These are phyloP conservation scores for Ochetophila trinervis DNA, from an alignment of 306 rosid species.

Conservation along the genomic window DNA sequence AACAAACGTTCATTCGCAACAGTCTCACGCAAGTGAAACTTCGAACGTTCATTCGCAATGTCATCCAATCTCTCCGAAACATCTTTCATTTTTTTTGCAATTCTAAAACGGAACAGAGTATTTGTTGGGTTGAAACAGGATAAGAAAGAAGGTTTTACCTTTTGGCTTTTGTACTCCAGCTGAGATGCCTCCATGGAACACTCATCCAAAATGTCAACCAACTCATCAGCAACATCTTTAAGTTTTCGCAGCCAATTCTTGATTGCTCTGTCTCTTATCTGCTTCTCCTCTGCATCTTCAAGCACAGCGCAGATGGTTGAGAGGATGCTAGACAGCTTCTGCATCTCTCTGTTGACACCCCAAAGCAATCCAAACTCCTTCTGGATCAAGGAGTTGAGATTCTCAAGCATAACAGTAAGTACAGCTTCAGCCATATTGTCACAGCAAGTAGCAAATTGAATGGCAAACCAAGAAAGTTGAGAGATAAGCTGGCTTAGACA, in stretches of 20 bases:
- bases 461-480: background rate
- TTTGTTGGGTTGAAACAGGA: background rate
- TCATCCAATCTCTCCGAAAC: conserved; percentile 1
- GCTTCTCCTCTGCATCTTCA: too few species aligned
- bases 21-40: conserved; percentile 19
- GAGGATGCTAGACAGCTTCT: too few species aligned
- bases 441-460: background rate
- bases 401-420: background rate
- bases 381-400: conserved; percentile 1
- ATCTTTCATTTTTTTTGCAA: conserved; percentile 6
- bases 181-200: too few species aligned
- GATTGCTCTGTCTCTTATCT: too few species aligned
- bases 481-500: too few species aligned
- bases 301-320: too few species aligned
- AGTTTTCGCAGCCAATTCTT: too few species aligned
- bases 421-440: conserved; percentile 17
- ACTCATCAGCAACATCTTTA: conserved; percentile 1
- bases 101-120: background rate
- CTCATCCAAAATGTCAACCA: conserved; percentile 10
- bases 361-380: too few species aligned
- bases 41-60: conserved; percentile 14
- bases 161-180: background rate
- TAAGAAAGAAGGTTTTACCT: background rate
- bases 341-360: too few species aligned
- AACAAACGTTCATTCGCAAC: background rate